phyloP scores from a whole-genome alignment of 2,329 filamentous ascomycete genomes.

The Neonectria faginata region DNA sequence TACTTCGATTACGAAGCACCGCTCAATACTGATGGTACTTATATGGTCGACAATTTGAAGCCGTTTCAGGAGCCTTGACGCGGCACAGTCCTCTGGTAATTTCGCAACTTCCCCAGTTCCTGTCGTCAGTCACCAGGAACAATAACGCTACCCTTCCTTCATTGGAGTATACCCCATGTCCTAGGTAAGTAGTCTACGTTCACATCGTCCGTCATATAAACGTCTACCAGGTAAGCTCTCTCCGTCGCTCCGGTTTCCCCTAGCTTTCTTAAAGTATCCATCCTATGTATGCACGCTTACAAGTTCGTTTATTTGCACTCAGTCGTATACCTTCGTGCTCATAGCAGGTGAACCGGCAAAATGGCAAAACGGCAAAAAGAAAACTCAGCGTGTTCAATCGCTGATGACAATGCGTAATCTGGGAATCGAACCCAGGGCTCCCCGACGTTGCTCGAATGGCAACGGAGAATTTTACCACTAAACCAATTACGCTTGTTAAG shows the following conservation, averaged over 20 bases:
- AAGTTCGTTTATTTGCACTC: neutral
- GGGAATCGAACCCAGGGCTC: slow-evolving; percentile 15
- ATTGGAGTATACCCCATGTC: neutral
- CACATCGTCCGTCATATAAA: too few species aligned
- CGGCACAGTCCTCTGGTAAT: neutral
- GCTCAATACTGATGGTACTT: too few species aligned
- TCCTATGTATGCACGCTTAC: neutral
- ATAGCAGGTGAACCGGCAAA: neutral
- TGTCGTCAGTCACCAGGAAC: neutral
- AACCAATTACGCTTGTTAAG: slow-evolving; percentile 7
- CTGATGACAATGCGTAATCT: slow-evolving; percentile 1
- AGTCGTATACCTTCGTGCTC: too few species aligned
- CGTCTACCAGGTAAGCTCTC: too few species aligned
- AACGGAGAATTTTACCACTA: slow-evolving; percentile 16
- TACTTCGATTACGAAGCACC: too few species aligned
- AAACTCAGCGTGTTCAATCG: neutral
- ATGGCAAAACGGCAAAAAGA: neutral
- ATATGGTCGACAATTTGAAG: too few species aligned
- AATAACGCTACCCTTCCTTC: neutral
- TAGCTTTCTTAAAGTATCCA: neutral
- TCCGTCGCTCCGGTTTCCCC: too few species aligned
- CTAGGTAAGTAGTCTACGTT: neutral
- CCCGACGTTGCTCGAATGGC: slow-evolving; percentile 12
- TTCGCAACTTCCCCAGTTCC: neutral
- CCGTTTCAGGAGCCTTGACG: neutral